Conservation (phyloP, 106 monocot species). For the Triglochin maritima region DNA sequence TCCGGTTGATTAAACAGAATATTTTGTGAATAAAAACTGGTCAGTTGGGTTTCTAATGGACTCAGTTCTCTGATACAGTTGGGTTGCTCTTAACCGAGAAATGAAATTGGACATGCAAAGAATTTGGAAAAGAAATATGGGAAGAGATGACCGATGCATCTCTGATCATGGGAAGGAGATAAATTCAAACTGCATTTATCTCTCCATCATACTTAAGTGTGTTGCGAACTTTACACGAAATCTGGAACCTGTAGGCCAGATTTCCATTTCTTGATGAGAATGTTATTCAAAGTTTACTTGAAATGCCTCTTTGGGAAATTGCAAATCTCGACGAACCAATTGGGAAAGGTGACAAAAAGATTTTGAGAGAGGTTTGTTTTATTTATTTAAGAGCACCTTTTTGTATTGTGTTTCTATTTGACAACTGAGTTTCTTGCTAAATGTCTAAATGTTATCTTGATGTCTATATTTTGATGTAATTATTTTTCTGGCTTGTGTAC, state of each 20-base stretch:
- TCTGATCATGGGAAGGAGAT: constrained; percentile 98
- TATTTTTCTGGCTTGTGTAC: neutral
- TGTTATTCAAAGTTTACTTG: constrained; percentile 70
- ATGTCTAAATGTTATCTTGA: neutral
- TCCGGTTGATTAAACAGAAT: neutral
- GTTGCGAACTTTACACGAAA: neutral
- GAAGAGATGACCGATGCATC: constrained; percentile 93
- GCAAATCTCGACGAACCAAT: constrained; percentile 60
- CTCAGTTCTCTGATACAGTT: constrained; percentile 26
- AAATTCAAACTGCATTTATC: neutral
- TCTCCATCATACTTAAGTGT: neutral
- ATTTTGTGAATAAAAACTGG: neutral
- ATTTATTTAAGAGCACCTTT: neutral
- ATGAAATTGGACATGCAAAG: constrained; percentile 97
- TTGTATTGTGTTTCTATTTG: neutral
- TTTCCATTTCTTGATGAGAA: constrained; percentile 98
- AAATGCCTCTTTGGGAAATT: constrained; percentile 83
- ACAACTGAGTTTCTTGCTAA: neutral
- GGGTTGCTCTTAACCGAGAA: constrained; percentile 66
- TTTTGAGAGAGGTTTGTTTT: constrained; percentile 69
- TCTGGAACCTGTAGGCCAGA: constrained; percentile 50
- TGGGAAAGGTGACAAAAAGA: constrained; percentile 95
- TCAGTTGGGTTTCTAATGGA: neutral
- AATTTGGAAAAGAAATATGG: constrained; percentile 98
- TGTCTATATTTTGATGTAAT: neutral